Base-by-base conservation (phyloP, 352 stramenopile genomes). In the Blastocystis sp. region DNA sequence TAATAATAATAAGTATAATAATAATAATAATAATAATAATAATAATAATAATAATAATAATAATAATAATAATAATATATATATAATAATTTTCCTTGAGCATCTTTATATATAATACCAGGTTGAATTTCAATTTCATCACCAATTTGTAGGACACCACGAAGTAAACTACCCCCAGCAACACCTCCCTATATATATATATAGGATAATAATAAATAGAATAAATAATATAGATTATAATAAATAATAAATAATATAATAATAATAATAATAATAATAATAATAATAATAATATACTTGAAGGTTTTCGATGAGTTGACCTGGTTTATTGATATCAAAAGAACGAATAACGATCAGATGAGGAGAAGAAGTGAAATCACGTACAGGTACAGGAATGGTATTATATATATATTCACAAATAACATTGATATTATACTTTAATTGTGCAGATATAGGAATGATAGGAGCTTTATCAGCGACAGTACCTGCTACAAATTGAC, bases 341-440 rank as follows among this genome's bases (percentile, higher is more conserved):
- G 84, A 95, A 69, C 91, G 87, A 67, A 98, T 99, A 39, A 99
- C 87, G 70, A 98, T 98, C 6, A 98, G 79, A 66, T 94, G 85
- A 7, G 91, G 88, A 46, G 86, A 86, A 35, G 75, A 89, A 10
- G 86, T 93, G 72, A 98, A 99, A 75, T 99, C 88, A 42, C 91
- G 77, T 21, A 68, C 34, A n/a, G 92, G 92, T 40, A 97, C 79
- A 27, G 91, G 91, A 58, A 98, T 95, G 73, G 94, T 91, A 67
- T 90, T 84, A 64, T 88, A 89, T 68, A 99, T 89, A 79, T 96
- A 97, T 77, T 98, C 89, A 72, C 90, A 99, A 4, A 99, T 86
- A 4, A 96, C 80, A 72, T 99, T 91, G 64, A 99, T 92, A 74
- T 99, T 99, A 79, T 98, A 98, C 72, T 95, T 94, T 25, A 98